phyloP scores from a whole-genome alignment of 2,329 filamentous ascomycete species.

The Talaromyces sp. region DNA sequence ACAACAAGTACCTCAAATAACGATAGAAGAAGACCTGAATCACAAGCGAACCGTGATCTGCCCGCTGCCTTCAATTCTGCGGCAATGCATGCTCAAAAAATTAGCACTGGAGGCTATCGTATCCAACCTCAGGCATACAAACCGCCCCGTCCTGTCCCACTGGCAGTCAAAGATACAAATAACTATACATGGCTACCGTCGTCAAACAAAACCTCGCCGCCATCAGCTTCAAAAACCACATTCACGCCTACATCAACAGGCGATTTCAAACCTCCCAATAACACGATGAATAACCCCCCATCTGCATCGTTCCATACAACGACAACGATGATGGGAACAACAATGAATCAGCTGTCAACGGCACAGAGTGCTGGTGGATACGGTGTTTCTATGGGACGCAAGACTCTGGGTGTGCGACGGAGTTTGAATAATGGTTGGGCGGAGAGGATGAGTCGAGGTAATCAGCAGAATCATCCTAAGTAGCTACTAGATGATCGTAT shows the following conservation, averaged over 20 bases:
- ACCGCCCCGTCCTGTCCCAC: slow-evolving; percentile 29
- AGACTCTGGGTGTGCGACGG: slow-evolving; percentile 43
- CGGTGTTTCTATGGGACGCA: slow-evolving; percentile 25
- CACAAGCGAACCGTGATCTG: neutral
- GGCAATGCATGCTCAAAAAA: slow-evolving; percentile 15
- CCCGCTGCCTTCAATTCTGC: slow-evolving; percentile 21
- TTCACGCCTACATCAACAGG: slow-evolving; percentile 21
- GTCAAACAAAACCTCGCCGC: slow-evolving; percentile 12
- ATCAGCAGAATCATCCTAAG: slow-evolving; percentile 6
- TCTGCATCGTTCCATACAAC: slow-evolving; percentile 40
- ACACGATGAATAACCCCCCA: slow-evolving; percentile 22
- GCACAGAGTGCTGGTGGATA: neutral
- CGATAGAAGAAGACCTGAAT: neutral
- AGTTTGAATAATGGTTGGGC: slow-evolving; percentile 44
- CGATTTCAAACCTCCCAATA: slow-evolving; percentile 24
- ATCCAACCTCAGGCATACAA: slow-evolving; percentile 32
- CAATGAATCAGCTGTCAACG: slow-evolving; percentile 7
- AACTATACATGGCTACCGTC: slow-evolving; percentile 36
- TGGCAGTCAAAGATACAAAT: slow-evolving; percentile 29
- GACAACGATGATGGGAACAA: slow-evolving; percentile 31
- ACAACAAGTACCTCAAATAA: neutral
- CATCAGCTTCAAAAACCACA: neutral
- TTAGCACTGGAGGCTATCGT: slow-evolving; percentile 25
- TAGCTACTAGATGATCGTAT: neutral
- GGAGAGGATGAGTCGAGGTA: slow-evolving; percentile 20